phyloP scores from a whole-genome alignment of 495 filamentous ascomycete genomes.

The Xylaria curta region DNA sequence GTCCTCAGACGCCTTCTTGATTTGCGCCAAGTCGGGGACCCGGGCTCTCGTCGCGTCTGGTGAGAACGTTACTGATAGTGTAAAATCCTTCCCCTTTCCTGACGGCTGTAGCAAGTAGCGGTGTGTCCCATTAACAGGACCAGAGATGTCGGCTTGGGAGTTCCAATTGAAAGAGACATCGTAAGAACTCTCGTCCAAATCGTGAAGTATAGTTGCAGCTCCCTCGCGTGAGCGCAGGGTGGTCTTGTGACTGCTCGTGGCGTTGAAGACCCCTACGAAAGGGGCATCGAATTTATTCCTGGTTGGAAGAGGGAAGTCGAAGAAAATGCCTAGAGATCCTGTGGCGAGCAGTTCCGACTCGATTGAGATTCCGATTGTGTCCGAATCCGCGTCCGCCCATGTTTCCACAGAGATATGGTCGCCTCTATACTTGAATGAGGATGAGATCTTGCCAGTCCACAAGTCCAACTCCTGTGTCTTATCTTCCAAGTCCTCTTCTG shows the following conservation, averaged over 20 bases:
- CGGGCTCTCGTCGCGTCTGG: slow-evolving; percentile 23
- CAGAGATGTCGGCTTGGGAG: slow-evolving; percentile 41
- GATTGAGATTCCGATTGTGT: slow-evolving; percentile 54
- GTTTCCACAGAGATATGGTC: slow-evolving; percentile 50
- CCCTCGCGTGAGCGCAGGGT: slow-evolving; percentile 32
- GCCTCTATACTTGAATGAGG: slow-evolving; percentile 52
- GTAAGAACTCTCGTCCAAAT: slow-evolving; percentile 53
- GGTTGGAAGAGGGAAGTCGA: slow-evolving; percentile 59
- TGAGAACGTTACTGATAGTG: slow-evolving; percentile 45
- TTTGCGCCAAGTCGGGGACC: slow-evolving; percentile 16
- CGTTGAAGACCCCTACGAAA: slow-evolving; percentile 57
- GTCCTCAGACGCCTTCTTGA: slow-evolving; percentile 25
- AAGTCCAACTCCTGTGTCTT: slow-evolving; percentile 56
- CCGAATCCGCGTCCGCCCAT: slow-evolving; percentile 52
- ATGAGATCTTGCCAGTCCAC: slow-evolving; percentile 54
- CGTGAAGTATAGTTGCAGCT: slow-evolving; percentile 53
- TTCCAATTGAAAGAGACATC: slow-evolving; percentile 49
- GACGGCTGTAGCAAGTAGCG: slow-evolving; percentile 50
- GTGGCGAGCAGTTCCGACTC: slow-evolving; percentile 46
- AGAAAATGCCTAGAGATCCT: slow-evolving; percentile 51
- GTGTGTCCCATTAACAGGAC: slow-evolving; percentile 46
- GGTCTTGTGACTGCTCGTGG: slow-evolving; percentile 52
- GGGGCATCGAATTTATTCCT: slow-evolving; percentile 54
- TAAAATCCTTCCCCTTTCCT: slow-evolving; percentile 28
- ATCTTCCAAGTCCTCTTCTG: slow-evolving; percentile 45